Conservation (phyloP, 352 stramenopile genomes). For the Phytophthora rubi region DNA sequence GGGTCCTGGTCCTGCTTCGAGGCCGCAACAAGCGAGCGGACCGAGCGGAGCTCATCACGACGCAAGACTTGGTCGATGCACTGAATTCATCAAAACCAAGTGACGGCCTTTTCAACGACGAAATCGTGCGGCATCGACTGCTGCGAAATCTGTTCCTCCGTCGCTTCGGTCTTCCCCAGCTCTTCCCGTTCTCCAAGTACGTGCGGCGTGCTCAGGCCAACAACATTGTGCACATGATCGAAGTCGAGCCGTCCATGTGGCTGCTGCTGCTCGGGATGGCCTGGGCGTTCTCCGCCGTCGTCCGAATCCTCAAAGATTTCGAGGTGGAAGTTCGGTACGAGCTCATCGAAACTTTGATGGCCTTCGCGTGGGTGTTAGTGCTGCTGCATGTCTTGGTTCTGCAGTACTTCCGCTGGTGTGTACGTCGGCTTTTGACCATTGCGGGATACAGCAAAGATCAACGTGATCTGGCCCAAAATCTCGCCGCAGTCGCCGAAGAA, state of each 20-base stretch:
- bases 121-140: conserved; percentile 42
- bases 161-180: conserved; percentile 47
- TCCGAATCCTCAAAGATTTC: too few species aligned
- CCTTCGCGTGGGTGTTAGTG: background rate
- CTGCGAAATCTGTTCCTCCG: conserved; percentile 51
- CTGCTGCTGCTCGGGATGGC: conserved; percentile 46
- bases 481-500: background rate
- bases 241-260: conserved; percentile 71
- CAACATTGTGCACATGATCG: conserved; percentile 78
- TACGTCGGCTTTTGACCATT: background rate
- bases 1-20: conserved; percentile 49
- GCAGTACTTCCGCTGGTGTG: background rate
- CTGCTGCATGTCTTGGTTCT: background rate
- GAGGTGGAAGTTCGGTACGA: too few species aligned
- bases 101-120: background rate
- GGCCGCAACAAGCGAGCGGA: conserved; percentile 48
- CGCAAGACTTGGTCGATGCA: conserved; percentile 36
- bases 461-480: background rate
- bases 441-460: background rate
- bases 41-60: conserved; percentile 49
- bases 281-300: conserved; percentile 17
- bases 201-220: conserved; percentile 70
- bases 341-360: too few species aligned
- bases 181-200: conserved; percentile 78
- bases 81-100: conserved; percentile 5